Evolutionary conservation across 176 grass and related monocot genomes (phyloP).

Genomic region (bread wheat (Triticum aestivum)): DNA sequence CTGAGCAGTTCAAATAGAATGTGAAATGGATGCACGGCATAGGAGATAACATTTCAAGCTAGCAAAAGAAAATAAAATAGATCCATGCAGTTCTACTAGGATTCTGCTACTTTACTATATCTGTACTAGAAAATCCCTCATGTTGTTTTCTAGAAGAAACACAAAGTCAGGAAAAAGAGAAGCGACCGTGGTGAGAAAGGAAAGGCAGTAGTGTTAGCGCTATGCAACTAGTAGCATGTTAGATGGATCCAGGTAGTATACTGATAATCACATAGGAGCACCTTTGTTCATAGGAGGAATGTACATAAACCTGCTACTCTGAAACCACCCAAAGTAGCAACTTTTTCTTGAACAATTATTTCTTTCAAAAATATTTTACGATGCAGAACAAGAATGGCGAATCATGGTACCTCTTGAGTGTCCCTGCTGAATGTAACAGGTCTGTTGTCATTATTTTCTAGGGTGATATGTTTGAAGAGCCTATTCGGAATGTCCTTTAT

Average conservation of each 20-base stretch:
- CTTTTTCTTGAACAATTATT: not conserved
- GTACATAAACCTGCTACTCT: slow-evolving; percentile 2
- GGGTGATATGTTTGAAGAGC: slow-evolving; percentile 69
- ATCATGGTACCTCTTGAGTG: slow-evolving; percentile 76
- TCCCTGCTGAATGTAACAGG: slow-evolving; percentile 76
- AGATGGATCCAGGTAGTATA: not conserved
- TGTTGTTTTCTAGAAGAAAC: not conserved
- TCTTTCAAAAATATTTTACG: not conserved
- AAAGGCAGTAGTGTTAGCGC: not conserved
- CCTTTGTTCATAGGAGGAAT: not conserved
- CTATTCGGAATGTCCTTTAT: slow-evolving; percentile 81
- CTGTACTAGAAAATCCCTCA: not conserved
- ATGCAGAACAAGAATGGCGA: not conserved
- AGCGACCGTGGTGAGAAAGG: not conserved
- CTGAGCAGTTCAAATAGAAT: not conserved
- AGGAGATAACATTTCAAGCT: not conserved
- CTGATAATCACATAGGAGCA: not conserved
- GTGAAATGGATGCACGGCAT: not conserved
- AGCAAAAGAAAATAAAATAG: not conserved
- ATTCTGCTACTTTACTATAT: not conserved
- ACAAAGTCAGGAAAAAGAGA: not conserved
- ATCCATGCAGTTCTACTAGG: not conserved
- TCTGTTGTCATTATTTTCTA: slow-evolving; percentile 84
- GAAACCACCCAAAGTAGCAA: not conserved
- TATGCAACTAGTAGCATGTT: slow-evolving; percentile 3